phyloP scores from a whole-genome alignment of 768 basidiomycete species.

The Mycena floridula region DNA sequence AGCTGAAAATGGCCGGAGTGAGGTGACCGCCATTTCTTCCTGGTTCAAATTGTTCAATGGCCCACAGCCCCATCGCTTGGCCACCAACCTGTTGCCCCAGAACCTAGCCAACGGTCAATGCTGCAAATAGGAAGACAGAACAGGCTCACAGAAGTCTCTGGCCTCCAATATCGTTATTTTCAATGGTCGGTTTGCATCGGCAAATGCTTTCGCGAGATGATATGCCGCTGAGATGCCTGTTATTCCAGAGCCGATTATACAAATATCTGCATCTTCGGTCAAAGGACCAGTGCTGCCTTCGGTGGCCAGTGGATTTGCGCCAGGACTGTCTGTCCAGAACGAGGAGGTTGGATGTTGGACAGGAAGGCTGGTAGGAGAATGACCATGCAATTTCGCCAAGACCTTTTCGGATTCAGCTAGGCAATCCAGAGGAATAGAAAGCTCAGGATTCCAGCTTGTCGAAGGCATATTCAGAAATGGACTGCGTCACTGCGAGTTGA shows the following conservation, averaged over 20 bases:
- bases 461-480: too few species aligned
- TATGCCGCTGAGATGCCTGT: constrained; percentile 74
- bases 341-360: constrained; percentile 61
- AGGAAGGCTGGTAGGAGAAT: constrained; percentile 27
- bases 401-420: background rate
- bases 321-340: constrained; percentile 62
- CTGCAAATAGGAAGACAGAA: constrained; percentile 3
- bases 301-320: constrained; percentile 59
- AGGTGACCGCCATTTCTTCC: constrained; percentile 80
- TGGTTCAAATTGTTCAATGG: too few species aligned
- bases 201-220: constrained; percentile 45
- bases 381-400: background rate
- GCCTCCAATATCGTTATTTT: constrained; percentile 74
- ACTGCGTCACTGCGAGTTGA: too few species aligned
- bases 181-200: constrained; percentile 19
- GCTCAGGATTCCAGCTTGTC: too few species aligned
- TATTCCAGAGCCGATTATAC: constrained; percentile 76
- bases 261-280: constrained; percentile 60
- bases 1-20: constrained; percentile 40
- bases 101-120: background rate
- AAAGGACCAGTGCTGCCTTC: constrained; percentile 60
- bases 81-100: background rate
- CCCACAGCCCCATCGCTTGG: too few species aligned
- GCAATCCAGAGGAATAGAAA: too few species aligned
- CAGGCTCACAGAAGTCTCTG: constrained; percentile 71